Evolutionary conservation across 139 green algal species (phyloP), one percentile per base, ranked within the genome.

Genomic region (Chlamydomonas incerta): DNA sequence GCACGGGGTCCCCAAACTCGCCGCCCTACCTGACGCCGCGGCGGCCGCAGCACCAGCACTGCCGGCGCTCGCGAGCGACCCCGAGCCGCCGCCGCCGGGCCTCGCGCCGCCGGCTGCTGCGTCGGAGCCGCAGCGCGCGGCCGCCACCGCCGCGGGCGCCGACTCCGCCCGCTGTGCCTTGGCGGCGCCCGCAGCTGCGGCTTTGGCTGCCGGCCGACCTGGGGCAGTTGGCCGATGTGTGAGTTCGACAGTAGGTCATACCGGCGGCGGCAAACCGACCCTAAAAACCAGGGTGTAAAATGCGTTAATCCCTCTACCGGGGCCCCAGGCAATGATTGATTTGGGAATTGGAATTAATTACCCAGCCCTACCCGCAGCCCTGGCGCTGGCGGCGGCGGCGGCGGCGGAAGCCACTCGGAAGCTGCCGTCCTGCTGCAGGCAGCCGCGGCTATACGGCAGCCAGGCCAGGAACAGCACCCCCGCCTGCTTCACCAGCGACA

Each of bases 401-500:
- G 74, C 57, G 28, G 26, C 52, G 3, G 74, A 55, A 3, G 72
- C 31, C 41, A 88, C 52, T 23, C 82, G 63, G 63, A 93, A 91
- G 28, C 79, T 90, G 47, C 86, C 90, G 50, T 93, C 92, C 55
- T 81, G 65, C 21, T 90, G 67, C 62, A 93, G 66, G 3, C 79
- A 73, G 47, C 87, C 91, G 9, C 87, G 82, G 29, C 83, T 87
- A 80, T 94, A 94, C 34, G 90, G 87, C 74, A 92, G 85, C 94
- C 95, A 97, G 10, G 93, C 86, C 41, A 97, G 66, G 82, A 97
- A 97, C 34, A 97, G 80, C 47, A 95, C 92, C 52, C 74, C 46
- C 67, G 92, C 86, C 85, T 96, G 94, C 74, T 94, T 94, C 29
- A 96, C 90, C 14, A 97, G 82, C 4, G 82, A 92, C 24, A 97